Conservation (phyloP, 352 stramenopile genomes). For the Phytophthora pisi region DNA sequence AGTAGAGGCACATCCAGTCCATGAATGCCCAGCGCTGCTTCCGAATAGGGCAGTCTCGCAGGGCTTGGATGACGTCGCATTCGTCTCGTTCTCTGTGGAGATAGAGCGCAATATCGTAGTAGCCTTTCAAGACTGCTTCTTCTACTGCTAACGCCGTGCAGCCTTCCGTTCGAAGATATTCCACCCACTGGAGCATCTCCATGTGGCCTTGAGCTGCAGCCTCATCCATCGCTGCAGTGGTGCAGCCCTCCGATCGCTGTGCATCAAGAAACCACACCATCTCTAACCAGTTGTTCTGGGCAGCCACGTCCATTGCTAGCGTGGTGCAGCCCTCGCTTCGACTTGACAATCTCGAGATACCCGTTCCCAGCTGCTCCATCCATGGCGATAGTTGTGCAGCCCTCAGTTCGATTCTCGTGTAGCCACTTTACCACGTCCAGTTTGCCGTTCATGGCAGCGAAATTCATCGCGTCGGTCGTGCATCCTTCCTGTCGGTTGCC, state of each 20-base stretch:
- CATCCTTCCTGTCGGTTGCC: neutral
- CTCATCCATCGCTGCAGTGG: neutral
- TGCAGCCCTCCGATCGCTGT: neutral
- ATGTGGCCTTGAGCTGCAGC: neutral
- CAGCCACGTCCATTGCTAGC: neutral
- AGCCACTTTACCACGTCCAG: neutral
- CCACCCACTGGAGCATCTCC: neutral
- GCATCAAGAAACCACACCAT: neutral
- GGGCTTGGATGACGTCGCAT: neutral
- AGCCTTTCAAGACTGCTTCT: neutral
- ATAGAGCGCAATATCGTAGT: neutral
- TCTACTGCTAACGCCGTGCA: neutral
- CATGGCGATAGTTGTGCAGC: neutral
- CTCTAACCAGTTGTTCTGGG: neutral
- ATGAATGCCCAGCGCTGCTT: neutral
- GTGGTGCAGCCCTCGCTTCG: neutral
- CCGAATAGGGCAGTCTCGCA: neutral
- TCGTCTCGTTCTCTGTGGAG: neutral
- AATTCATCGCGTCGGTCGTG: neutral
- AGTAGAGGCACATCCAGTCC: no score
- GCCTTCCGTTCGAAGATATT: no score
- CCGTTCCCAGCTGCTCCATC: neutral
- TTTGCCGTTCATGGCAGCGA: neutral
- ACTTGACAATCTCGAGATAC: neutral
- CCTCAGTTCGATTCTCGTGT: neutral